phyloP scores from a whole-genome alignment of 768 basidiomycete species.

The Pulveroboletus sp. region DNA sequence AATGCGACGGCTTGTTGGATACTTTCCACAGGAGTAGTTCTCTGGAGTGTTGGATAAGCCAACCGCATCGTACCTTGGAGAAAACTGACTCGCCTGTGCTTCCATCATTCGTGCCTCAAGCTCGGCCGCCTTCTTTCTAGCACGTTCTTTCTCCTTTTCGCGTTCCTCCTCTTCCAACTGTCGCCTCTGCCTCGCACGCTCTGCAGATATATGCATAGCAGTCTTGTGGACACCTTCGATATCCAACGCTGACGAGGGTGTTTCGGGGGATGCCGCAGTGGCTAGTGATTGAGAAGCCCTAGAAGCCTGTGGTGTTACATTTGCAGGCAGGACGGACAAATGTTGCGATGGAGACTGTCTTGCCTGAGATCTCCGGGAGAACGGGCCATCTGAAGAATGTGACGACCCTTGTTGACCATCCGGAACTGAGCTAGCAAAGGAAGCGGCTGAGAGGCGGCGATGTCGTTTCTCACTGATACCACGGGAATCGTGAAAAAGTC shows the following conservation, averaged over 20 bases:
- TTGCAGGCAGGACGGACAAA: conserved; percentile 24
- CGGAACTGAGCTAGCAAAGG: conserved; percentile 19
- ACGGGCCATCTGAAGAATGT: conserved; percentile 19
- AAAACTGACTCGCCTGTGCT: conserved; percentile 17
- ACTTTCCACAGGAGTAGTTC: conserved; percentile 39
- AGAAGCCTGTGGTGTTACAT: conserved; percentile 2
- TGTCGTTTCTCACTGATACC: conserved; percentile 14
- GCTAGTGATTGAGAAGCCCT: conserved; percentile 42
- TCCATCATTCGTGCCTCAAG: conserved; percentile 64
- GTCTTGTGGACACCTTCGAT: conserved; percentile 70
- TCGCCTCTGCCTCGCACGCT: conserved; percentile 74
- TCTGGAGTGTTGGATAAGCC: conserved; percentile 22
- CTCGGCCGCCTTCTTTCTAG: conserved; percentile 74
- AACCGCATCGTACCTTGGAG: conserved; percentile 4
- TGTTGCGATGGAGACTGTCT: conserved; percentile 43
- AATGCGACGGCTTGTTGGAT: conserved; percentile 47
- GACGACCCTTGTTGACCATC: conserved; percentile 22
- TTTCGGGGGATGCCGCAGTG: conserved; percentile 38
- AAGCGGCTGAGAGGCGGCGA: conserved; percentile 23
- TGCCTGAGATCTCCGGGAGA: conserved; percentile 36
- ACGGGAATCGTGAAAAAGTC: conserved; percentile 17
- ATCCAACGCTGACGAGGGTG: conserved; percentile 35
- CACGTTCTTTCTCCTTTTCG: conserved; percentile 77
- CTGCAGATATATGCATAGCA: conserved; percentile 82
- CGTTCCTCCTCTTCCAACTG: conserved; percentile 84